These are phyloP conservation scores for Triticum turgidum DNA, from an alignment of 176 grass and related monocot species.

Conservation along the genomic window DNA sequence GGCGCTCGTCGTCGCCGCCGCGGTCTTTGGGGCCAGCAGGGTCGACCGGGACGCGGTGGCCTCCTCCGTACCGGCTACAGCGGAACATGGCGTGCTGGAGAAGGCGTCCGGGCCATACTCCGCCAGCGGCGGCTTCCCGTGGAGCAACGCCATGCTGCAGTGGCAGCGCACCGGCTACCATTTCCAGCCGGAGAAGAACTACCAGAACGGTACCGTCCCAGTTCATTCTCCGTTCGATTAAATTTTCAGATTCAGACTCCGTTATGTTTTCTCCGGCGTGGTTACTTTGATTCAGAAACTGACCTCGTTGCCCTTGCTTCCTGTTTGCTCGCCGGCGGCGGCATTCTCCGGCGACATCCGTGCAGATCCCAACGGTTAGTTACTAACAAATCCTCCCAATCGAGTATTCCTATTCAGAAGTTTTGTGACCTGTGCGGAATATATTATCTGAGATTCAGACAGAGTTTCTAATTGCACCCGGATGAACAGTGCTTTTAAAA, in stretches of 20 bases:
- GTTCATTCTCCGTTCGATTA: too few species aligned
- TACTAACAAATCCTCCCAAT: too few species aligned
- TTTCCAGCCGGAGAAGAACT: slow-evolving; percentile 66
- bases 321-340: not conserved
- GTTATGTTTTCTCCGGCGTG: not conserved
- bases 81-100: slow-evolving; percentile 41
- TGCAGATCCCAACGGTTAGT: not conserved
- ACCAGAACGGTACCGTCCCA: slow-evolving; percentile 46
- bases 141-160: slow-evolving; percentile 58
- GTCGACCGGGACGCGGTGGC: not conserved
- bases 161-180: slow-evolving; percentile 69
- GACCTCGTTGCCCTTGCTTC: not conserved
- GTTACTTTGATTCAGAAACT: not conserved
- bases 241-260: not conserved
- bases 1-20: not conserved
- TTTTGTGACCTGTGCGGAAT: too few species aligned
- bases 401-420: too few species aligned
- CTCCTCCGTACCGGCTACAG: not conserved
- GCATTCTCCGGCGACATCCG: not conserved
- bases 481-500: too few species aligned
- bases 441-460: too few species aligned
- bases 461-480: too few species aligned
- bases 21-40: not conserved
- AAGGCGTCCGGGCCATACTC: slow-evolving; percentile 28
- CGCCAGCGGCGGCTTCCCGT: slow-evolving; percentile 7